Evolutionary conservation across 2,329 filamentous ascomycete species (phyloP).

Genomic region (Mycosphaerella sp.): DNA sequence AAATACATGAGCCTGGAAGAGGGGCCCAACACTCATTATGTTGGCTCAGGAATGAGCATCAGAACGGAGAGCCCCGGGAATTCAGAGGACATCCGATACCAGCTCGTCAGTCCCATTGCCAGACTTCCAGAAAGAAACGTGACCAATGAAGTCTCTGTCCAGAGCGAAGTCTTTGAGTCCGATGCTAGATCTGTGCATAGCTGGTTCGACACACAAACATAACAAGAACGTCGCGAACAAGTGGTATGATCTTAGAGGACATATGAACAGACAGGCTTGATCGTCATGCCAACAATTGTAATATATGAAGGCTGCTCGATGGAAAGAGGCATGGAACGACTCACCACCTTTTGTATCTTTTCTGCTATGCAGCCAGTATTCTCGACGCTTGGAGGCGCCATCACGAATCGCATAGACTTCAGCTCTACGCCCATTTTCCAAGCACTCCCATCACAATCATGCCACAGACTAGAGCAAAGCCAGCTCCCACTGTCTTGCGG

Average conservation of each 20-base stretch:
- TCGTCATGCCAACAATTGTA: too few relatives aligned
- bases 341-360: too few relatives aligned
- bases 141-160: neutral
- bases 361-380: too few relatives aligned
- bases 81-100: neutral
- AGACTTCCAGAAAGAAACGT: neutral
- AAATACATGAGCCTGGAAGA: slow-evolving; percentile 5
- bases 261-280: slow-evolving; percentile 1
- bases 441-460: slow-evolving; percentile 21
- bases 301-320: too few relatives aligned
- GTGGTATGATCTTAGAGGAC: slow-evolving; percentile 5
- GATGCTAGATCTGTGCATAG: slow-evolving; percentile 6
- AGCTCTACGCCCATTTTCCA: slow-evolving; percentile 26
- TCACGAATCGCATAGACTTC: neutral
- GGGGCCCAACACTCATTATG: slow-evolving; percentile 1
- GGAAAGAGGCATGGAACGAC: too few relatives aligned
- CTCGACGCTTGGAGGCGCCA: too few relatives aligned
- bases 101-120: neutral
- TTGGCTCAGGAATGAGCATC: neutral
- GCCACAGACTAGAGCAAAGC: slow-evolving; percentile 10
- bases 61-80: neutral
- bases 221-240: slow-evolving; percentile 2
- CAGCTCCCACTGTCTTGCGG: slow-evolving; percentile 15
- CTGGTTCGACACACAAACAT: neutral
- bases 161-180: slow-evolving; percentile 6